Conservation (phyloP, 768 basidiomycete genomes). For the Mycena rebaudengoi region DNA sequence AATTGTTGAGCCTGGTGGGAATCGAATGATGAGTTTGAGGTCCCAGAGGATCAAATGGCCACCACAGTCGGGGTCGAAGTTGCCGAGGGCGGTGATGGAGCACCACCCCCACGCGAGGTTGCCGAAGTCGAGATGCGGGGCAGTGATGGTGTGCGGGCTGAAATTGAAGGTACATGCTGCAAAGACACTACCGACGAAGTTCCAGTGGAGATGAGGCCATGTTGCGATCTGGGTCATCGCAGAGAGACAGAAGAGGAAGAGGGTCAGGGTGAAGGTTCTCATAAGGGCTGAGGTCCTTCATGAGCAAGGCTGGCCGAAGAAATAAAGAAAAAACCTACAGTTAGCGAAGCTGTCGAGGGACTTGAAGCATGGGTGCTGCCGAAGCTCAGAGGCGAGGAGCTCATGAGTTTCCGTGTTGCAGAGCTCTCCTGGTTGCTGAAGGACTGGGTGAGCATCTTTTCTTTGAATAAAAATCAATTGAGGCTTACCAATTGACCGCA, state of each 20-base stretch:
- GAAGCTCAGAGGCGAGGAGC: background rate
- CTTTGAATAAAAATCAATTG: background rate
- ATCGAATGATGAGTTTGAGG: slow-evolving; percentile 32
- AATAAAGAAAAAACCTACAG: background rate
- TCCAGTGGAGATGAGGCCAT: slow-evolving; percentile 5
- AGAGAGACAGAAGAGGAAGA: background rate
- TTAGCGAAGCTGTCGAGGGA: background rate
- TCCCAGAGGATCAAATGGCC: slow-evolving; percentile 43
- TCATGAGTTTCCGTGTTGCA: background rate
- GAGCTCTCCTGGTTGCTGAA: background rate
- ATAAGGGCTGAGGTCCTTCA: background rate
- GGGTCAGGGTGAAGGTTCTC: background rate
- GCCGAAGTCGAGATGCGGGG: slow-evolving; percentile 34
- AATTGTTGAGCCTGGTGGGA: slow-evolving; percentile 31
- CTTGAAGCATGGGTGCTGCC: background rate
- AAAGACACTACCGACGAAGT: slow-evolving; percentile 32
- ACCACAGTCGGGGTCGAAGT: slow-evolving; percentile 33
- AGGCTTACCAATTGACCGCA: background rate
- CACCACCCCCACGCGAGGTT: slow-evolving; percentile 44
- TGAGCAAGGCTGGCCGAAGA: too few relatives aligned
- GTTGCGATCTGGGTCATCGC: background rate
- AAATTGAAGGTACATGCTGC: slow-evolving; percentile 38
- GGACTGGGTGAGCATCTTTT: background rate
- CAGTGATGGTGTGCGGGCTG: slow-evolving; percentile 16
- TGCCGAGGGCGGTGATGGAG: slow-evolving; percentile 36